Percentiles rank a stretch among this genome's conserved stretches.
Evolutionary conservation across 2,329 filamentous ascomycete species (phyloP).

Genomic region (Ophidiomyces ophidiicola): DNA sequence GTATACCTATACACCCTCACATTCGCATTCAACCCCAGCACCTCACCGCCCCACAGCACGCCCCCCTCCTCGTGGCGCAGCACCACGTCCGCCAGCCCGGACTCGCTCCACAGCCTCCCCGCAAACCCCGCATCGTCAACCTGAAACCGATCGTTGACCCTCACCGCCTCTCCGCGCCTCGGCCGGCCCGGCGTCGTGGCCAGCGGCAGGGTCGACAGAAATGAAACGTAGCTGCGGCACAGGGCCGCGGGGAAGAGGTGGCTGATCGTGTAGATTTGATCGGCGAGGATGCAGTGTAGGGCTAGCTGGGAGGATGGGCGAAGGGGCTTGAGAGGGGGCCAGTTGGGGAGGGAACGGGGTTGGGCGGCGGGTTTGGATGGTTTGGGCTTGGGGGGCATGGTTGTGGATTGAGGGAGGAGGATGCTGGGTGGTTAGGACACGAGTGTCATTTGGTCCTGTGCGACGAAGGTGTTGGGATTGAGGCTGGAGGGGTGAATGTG

Average conservation of each 20-base stretch:
- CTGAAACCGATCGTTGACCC: conserved; percentile 85
- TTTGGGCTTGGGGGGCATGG: conserved; percentile 8
- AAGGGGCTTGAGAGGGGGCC: conserved; percentile 59
- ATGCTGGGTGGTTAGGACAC: too few species aligned
- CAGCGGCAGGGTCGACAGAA: conserved; percentile 58
- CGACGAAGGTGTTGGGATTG: too few species aligned
- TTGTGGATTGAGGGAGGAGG: background rate
- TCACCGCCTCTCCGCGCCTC: conserved; percentile 65
- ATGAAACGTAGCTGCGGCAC: conserved; percentile 63
- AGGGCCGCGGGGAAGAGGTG: conserved; percentile 64
- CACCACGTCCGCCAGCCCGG: conserved; percentile 55
- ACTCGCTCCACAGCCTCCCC: conserved; percentile 61
- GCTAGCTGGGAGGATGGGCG: conserved; percentile 53
- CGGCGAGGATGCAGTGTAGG: conserved; percentile 45
- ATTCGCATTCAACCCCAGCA: conserved; percentile 75
- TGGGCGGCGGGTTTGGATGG: background rate
- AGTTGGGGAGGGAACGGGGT: conserved; percentile 27
- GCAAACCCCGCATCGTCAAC: conserved; percentile 66
- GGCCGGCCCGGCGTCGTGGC: conserved; percentile 67
- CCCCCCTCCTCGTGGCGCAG: conserved; percentile 27
- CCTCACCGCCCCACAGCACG: conserved; percentile 61
- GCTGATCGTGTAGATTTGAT: conserved; percentile 60
- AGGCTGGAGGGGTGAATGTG: too few species aligned
- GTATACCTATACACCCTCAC: conserved; percentile 82
- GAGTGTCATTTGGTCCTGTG: too few species aligned